Evolutionary conservation across 1,284 basidiomycete genomes (phyloP), one percentile per base, ranked within the genome.

Genomic region (Exobasidium cylindrosporum): DNA sequence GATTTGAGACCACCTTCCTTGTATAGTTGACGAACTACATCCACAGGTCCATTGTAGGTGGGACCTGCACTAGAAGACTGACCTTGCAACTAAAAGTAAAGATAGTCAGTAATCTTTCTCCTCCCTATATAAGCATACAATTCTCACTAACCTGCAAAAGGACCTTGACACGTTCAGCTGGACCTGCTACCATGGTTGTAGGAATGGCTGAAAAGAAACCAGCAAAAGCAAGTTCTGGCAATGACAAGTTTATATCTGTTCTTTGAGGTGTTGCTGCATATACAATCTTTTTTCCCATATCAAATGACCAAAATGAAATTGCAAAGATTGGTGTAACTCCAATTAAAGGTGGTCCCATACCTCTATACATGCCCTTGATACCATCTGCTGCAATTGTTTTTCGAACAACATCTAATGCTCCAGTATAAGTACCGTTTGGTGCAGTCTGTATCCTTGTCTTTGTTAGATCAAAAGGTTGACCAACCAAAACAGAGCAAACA

Each of bases 281-380:
- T 59, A 97, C 91, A 64, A 97, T 82, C 71, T 89, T 87, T 82
- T 97, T 97, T 47, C 95, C 93, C 65, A 88, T 84, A 79, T 97
- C 94, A 81, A 97, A 98, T 21, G 91, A 92, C 93, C 94, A 97
- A 84, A 99, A 99, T 2, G 93, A 97, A 50, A 98, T 84, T 13
- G 96, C 96, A 79, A 98, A 99, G 79, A 98, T 98, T 54, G 96
- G 96, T 1, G 96, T 97, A 31, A 99, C 93, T 58, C 96, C 96
- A 40, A 97, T 83, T 66, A 99, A 83, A 56, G 96, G 96, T 28
- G 96, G 95, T 2, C 95, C 89, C 83, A 98, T 94, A 43, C 95
- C 95, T 70, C 95, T 90, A 82, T 97, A 98, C 81, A 98, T 82
- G 35, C 96, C 96, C 66, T 84, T 84, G 54, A 91, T 75, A 60